Conservation (phyloP, 2,329 filamentous ascomycete species). For the Knoxdaviesia capensis region DNA sequence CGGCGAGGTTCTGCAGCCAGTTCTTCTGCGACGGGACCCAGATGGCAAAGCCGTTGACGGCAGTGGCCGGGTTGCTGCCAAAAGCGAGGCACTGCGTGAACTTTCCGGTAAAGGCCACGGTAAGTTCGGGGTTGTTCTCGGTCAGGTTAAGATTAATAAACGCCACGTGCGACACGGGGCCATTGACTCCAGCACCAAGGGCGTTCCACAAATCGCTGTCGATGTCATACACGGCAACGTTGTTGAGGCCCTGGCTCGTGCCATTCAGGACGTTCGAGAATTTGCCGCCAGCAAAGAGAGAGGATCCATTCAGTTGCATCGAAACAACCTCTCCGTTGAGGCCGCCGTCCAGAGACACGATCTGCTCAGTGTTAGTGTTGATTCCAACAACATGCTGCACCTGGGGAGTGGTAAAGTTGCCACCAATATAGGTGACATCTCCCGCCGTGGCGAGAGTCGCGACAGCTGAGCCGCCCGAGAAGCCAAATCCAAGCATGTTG, state of each 20-base stretch:
- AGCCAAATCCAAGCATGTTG: constrained; percentile 52
- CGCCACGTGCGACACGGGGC: constrained; percentile 53
- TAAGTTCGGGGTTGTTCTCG: constrained; percentile 43
- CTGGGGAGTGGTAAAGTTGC: constrained; percentile 55
- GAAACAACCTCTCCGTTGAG: constrained; percentile 61
- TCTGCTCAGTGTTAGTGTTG: constrained; percentile 36
- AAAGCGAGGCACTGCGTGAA: constrained; percentile 59
- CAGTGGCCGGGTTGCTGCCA: constrained; percentile 35
- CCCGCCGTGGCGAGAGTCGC: constrained; percentile 44
- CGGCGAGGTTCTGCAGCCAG: constrained; percentile 67
- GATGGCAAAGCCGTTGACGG: constrained; percentile 60
- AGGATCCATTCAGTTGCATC: constrained; percentile 45
- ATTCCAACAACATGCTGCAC: constrained; percentile 64
- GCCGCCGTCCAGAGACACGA: constrained; percentile 46
- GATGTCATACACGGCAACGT: constrained; percentile 59
- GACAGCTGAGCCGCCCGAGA: constrained; percentile 48
- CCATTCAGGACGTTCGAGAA: constrained; percentile 56
- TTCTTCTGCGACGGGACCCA: constrained; percentile 76
- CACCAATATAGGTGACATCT: constrained; percentile 54
- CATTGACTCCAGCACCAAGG: constrained; percentile 72
- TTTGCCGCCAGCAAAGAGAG: constrained; percentile 63
- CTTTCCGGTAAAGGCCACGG: constrained; percentile 59
- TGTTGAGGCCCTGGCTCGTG: constrained; percentile 42
- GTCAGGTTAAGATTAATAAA: constrained; percentile 65
- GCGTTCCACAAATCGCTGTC: constrained; percentile 50